These are phyloP conservation scores for Stagonosporopsis rhizophila DNA, from an alignment of 2,329 filamentous ascomycete genomes.

Conservation along the genomic window DNA sequence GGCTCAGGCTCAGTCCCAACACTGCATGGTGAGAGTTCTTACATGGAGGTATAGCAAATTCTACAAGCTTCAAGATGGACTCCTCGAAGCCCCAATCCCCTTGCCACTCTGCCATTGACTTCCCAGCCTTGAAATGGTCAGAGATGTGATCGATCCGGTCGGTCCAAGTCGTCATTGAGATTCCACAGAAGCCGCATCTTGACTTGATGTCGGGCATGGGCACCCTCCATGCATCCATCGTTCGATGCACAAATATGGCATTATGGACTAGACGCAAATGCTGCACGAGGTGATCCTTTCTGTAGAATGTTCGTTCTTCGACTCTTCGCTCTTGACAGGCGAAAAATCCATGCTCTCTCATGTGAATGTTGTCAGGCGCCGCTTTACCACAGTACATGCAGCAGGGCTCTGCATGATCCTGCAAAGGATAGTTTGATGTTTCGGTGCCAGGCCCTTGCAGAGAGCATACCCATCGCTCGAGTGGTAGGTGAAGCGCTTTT, in stretches of 20 bases:
- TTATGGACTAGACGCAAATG: conserved; percentile 33
- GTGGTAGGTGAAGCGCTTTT: conserved; percentile 36
- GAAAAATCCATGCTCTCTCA: conserved; percentile 25
- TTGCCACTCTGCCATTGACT: conserved; percentile 34
- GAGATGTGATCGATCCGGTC: conserved; percentile 32
- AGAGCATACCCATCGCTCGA: conserved; percentile 37
- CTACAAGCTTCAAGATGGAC: conserved; percentile 14
- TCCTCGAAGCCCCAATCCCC: conserved; percentile 36
- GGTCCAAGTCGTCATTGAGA: conserved; percentile 27
- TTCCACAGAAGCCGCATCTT: conserved; percentile 34
- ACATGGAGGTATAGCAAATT: conserved; percentile 33
- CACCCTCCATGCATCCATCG: conserved; percentile 31
- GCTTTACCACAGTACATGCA: neutral
- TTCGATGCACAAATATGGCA: conserved; percentile 39
- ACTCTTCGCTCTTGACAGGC: conserved; percentile 26
- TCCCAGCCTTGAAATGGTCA: conserved; percentile 33
- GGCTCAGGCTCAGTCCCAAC: no score
- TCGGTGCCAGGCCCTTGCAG: conserved; percentile 8
- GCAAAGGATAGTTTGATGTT: neutral
- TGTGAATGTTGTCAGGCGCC: neutral
- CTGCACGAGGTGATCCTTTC: conserved; percentile 37
- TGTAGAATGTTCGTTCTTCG: conserved; percentile 32
- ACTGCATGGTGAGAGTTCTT: neutral
- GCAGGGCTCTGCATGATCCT: neutral
- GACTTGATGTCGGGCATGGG: conserved; percentile 28